These are phyloP conservation scores for Beauveria sp. DNA, from an alignment of 2,329 filamentous ascomycete species.

Conservation along the genomic window DNA sequence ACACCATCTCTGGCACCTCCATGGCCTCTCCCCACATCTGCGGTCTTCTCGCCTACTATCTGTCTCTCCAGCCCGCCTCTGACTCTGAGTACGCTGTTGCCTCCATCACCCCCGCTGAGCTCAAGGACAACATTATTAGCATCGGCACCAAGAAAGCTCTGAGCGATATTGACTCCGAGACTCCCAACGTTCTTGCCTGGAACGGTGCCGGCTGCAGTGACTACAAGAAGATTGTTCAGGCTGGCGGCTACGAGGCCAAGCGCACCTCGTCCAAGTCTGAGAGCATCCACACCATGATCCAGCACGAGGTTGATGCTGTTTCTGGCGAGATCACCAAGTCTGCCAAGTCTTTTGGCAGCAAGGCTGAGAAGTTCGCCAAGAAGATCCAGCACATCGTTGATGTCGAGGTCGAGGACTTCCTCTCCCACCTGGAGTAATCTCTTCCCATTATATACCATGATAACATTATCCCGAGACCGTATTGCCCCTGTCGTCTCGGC, in stretches of 20 bases:
- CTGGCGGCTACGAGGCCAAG: constrained; percentile 61
- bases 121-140: constrained; percentile 81
- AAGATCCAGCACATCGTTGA: constrained; percentile 57
- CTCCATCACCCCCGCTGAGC: constrained; percentile 82
- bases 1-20: constrained; percentile 98
- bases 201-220: constrained; percentile 94
- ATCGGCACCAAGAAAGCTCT: constrained; percentile 75
- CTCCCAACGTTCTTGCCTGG: constrained; percentile 94
- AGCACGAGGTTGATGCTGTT: constrained; percentile 50
- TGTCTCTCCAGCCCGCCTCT: constrained; percentile 84
- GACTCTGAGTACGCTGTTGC: constrained; percentile 90
- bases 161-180: constrained; percentile 74
- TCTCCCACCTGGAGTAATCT: constrained; percentile 42
- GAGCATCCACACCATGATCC: constrained; percentile 52
- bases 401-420: constrained; percentile 52
- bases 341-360: constrained; percentile 43
- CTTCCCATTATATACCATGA: not conserved
- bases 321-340: constrained; percentile 50
- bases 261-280: constrained; percentile 39
- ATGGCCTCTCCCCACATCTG: constrained; percentile 98
- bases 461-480: not conserved
- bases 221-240: constrained; percentile 73
- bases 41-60: constrained; percentile 94
- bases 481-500: not conserved
- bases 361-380: constrained; percentile 55